Evolutionary conservation across 2,329 filamentous ascomycete genomes (phyloP), one percentile per base, ranked within the genome.

Genomic region (Cladophialophora exuberans): DNA sequence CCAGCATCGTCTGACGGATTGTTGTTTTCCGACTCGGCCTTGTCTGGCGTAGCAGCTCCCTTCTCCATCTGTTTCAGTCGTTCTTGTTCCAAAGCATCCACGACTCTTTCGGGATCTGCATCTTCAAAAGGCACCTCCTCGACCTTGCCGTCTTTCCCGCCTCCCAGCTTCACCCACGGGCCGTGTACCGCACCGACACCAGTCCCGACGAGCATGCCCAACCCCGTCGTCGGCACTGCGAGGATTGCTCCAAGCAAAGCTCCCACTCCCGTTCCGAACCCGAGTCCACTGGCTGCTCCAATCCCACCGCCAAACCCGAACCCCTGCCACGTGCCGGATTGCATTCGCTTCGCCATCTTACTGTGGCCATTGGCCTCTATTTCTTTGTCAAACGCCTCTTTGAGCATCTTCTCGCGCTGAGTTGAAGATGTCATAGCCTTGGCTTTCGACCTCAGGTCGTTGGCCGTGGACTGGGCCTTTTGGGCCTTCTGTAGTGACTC

Each of bases 351-450:
- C 13, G 59, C 59, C 52, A 55, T 59, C 33, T 61, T 61, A 45
- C 52, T 61, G 30, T 58, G 56, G 26, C 59, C 59, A 15, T 61
- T 23, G 15, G 59, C 59, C 45, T 61, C 55, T 20, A 59, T 48
- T 36, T 61, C 59, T 22, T 61, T 59, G 44, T 61, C 49, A 31
- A 56, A 61, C n/a, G 59, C 59, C 20, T 61, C 56, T 25, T 39
- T 47, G 11, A 61, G 33, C 45, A 61, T 43, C 28, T 51, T 45
- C 26, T 61, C 59, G 1, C 59, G 56, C 33, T 61, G 26, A 11
- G 36, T 54, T n/a, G 52, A 46, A 20, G 58, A 45, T 5, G 56
- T 51, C 36, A 61, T 52, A 11, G 55, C 56, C 50, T 47, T 48
- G 13, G 58, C 58, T 30, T 56, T 61, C 6, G 50, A 52, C 22